Evolutionary conservation across 495 filamentous ascomycete species (phyloP).

Genomic region (Xylaria scruposa): DNA sequence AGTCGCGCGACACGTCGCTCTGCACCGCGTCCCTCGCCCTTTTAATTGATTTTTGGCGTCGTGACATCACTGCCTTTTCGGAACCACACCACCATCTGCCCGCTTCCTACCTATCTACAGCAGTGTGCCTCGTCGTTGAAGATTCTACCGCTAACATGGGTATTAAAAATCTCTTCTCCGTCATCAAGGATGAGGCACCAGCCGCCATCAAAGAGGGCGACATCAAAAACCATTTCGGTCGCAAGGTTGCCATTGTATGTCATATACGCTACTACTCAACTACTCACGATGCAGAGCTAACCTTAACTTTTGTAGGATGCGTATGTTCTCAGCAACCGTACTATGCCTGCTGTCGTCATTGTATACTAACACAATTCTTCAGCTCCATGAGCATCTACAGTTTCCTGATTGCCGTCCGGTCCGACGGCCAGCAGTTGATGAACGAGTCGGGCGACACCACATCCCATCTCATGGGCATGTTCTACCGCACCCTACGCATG

Average conservation of each 20-base stretch:
- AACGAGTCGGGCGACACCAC: conserved; percentile 94
- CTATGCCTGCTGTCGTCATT: not conserved
- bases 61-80: conserved; percentile 38
- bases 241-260: conserved; percentile 94
- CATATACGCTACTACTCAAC: not conserved
- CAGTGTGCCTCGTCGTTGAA: not conserved
- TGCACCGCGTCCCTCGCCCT: conserved; percentile 31
- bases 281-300: conserved; percentile 11
- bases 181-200: conserved; percentile 91
- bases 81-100: not conserved
- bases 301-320: conserved; percentile 68
- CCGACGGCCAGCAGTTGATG: conserved; percentile 93
- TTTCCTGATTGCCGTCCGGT: conserved; percentile 96
- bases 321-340: conserved; percentile 58
- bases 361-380: conserved; percentile 35
- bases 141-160: conserved; percentile 67
- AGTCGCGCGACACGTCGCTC: conserved; percentile 29
- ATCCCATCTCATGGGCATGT: conserved; percentile 98
- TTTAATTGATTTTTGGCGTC: conserved; percentile 38
- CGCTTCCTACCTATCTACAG: not conserved
- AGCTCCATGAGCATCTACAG: conserved; percentile 99
- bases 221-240: conserved; percentile 97
- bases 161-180: conserved; percentile 85
- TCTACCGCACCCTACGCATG: conserved; percentile 97
- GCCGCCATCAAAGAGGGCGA: conserved; percentile 95